Evolutionary conservation across 179 eudicot species (phyloP).

Genomic region (Nepenthes alata): DNA sequence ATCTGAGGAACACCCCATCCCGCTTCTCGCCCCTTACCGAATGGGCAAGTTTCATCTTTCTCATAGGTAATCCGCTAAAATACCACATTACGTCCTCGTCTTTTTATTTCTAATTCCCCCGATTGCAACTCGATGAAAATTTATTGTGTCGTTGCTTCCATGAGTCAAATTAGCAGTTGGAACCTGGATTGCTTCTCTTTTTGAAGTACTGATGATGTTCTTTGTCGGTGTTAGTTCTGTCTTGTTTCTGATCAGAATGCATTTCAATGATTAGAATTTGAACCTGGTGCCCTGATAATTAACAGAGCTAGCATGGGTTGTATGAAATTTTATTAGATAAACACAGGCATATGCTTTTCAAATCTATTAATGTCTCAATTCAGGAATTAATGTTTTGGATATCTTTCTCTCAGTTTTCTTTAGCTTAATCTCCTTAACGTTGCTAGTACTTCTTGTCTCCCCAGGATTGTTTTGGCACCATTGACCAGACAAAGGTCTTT

Average conservation of each 20-base stretch:
- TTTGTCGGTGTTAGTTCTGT: not conserved
- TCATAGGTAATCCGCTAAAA: conserved; percentile 7
- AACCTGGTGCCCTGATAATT: too few species aligned
- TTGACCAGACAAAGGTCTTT: conserved; percentile 28
- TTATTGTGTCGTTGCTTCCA: not conserved
- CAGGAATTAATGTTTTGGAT: not conserved
- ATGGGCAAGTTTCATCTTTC: conserved; percentile 14
- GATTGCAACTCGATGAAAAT: not conserved
- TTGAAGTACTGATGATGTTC: not conserved
- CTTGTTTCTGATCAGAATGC: too few species aligned
- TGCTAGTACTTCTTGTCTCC: not conserved
- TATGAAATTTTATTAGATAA: too few species aligned
- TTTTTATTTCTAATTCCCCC: not conserved
- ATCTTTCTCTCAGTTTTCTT: not conserved
- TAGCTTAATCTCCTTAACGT: not conserved
- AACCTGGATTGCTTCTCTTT: not conserved
- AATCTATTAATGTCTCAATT: not conserved
- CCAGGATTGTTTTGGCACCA: conserved; percentile 28
- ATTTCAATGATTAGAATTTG: too few species aligned
- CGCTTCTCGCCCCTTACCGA: conserved; percentile 12
- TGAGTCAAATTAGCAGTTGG: not conserved
- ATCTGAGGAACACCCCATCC: not conserved
- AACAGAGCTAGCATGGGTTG: too few species aligned
- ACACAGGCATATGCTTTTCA: not conserved
- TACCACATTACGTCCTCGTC: too few species aligned